Percentiles rank a stretch among this genome's conserved stretches.
These are phyloP conservation scores for Solanum piurae DNA, from an alignment of 257 asterid genomes.

Conservation along the genomic window DNA sequence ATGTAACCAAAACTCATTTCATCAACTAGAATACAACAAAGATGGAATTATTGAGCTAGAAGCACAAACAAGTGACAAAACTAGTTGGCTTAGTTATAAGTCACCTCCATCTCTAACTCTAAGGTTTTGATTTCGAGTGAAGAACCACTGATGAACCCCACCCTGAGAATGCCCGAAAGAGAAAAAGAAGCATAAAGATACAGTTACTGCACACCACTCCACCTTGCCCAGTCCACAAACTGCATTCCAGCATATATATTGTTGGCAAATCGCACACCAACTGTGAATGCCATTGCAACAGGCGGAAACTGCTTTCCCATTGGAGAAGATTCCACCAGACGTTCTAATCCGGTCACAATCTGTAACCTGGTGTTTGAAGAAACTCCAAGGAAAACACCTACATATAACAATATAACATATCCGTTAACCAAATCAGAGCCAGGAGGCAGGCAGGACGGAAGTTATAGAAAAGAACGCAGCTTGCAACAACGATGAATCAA, in stretches of 20 bases:
- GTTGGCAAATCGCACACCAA: constrained; percentile 85
- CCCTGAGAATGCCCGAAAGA: background rate
- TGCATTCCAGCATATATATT: constrained; percentile 96
- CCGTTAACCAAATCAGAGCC: background rate
- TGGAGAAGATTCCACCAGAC: constrained; percentile 75
- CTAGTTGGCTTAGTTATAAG: background rate
- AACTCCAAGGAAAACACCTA: constrained; percentile 83
- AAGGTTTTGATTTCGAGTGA: background rate
- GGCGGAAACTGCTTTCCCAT: constrained; percentile 58
- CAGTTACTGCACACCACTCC: constrained; percentile 68
- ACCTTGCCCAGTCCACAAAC: constrained; percentile 96
- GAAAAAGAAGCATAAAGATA: background rate
- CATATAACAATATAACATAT: background rate
- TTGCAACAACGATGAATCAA: background rate
- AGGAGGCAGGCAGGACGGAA: background rate
- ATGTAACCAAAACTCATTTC: background rate
- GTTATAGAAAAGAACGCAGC: background rate
- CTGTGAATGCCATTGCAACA: constrained; percentile 81
- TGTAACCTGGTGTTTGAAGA: constrained; percentile 95
- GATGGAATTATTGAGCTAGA: background rate
- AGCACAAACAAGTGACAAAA: background rate
- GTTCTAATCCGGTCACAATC: constrained; percentile 81
- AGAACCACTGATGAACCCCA: background rate
- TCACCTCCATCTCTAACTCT: background rate
- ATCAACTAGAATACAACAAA: background rate